Base-by-base conservation (phyloP, 2,329 filamentous ascomycete genomes). In the Hymenoscyphus fraxineus region DNA sequence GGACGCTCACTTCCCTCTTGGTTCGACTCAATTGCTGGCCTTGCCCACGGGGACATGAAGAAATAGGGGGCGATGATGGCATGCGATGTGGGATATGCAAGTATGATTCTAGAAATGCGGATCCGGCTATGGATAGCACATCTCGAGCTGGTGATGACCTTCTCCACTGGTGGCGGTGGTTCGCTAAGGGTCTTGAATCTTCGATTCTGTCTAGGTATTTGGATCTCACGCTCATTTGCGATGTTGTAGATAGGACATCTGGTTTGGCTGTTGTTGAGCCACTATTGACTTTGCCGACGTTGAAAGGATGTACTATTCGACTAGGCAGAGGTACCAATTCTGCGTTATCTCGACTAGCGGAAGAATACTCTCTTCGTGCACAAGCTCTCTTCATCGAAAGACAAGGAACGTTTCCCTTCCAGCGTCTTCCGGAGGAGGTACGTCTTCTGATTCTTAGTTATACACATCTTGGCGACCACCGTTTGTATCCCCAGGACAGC, bases 21-120 rank as follows among this genome's bases (percentile, higher is more conserved):
- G 54, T 62, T 56, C 47, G 60, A 62, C 60, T 62, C 60, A 62
- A 62, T 9, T 62, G 15, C 44, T 62, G 60, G 60, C 60, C 60
- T 6, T 62, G 60, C 60, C 47, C 47, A 31, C 60, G 60, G 3
- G 60, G 60, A 16, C 60, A 62, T 31, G 60, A 62, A 39, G 47
- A 39, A 62, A 27, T 22, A 32, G 38, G 16, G 16, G 19, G 12
- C 27, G 27, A 27, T 61, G 27, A 27, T 61, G 60, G 59, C 47
- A 38, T 41, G 19, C n/a, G 3, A 27, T 62, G 60, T 47, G 22
- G 16, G 22, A 62, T 47, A 3, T 62, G 60, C 35, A 22, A 38
- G 16, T 35, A 19, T 62, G 9, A 35, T 38, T 27, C 60, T 19
- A 16, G n/a, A 35, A 27, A 57, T 57, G 55, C 55, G 10, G 55